Evolutionary conservation across 225 moss, liverwort and hornwort genomes (phyloP).

Genomic region (Rhytidiadelphus loreus): DNA sequence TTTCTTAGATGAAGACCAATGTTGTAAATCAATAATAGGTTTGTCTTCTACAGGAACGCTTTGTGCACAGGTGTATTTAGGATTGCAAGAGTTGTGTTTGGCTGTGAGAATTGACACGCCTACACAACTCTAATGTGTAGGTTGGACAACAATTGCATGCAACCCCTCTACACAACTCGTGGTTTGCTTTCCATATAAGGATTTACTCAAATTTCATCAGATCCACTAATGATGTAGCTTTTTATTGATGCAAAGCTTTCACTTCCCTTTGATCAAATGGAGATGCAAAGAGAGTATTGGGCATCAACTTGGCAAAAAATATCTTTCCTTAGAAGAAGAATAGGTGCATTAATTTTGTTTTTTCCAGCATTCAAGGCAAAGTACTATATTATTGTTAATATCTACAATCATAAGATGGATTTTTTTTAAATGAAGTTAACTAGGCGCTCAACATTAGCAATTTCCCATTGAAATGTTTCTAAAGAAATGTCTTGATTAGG

Average conservation of each 20-base stretch:
- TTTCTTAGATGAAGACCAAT: neutral
- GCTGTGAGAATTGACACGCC: accelerated
- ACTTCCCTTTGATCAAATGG: neutral
- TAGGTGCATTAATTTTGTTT: neutral
- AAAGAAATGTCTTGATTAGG: neutral
- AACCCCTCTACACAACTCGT: neutral
- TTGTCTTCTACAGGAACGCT: accelerated
- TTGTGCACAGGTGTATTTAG: accelerated
- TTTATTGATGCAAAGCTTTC: neutral
- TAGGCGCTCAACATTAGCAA: too few relatives aligned
- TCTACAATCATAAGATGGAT: neutral
- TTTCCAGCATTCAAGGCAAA: accelerated
- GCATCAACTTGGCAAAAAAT: neutral
- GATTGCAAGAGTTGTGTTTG: neutral
- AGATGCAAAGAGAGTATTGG: neutral
- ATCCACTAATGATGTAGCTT: neutral
- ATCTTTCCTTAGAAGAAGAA: neutral
- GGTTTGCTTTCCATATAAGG: neutral
- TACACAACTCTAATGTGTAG: neutral
- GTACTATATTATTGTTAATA: neutral
- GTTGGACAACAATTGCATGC: neutral
- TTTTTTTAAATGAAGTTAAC: neutral
- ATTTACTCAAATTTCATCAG: neutral
- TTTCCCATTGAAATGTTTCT: neutral
- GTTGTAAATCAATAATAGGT: neutral